Evolutionary conservation across 805 yeast genomes (phyloP), one percentile per base, ranked within the genome.

Genomic region (Barnettozyma siamensis): DNA sequence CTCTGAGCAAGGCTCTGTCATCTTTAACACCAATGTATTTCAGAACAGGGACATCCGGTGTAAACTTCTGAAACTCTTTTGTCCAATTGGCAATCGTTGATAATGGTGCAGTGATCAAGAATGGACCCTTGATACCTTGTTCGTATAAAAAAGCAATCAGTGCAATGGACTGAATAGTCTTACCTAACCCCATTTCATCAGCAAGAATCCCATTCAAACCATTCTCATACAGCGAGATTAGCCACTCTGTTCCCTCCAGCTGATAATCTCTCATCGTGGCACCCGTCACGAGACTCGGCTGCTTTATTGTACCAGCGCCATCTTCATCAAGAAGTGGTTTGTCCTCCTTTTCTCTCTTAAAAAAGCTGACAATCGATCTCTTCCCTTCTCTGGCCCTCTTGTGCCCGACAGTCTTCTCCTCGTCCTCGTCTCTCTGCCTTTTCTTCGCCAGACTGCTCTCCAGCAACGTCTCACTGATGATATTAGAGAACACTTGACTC

Each of bases 121-220:
- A 87, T 0, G 94, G 93, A 0, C 95, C 95, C 30, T 65, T 62
- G 1, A 87, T 76, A 3, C 85, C 88, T 59, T 86, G 79, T 50
- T 87, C 96, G 35, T 82, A 73, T 29, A 89, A 65, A 54, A 82
- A 86, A 5, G 87, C 76, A 4, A 88, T 53, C 45, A 91, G 70
- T 0, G 96, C 75, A 41, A 91, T 87, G 33, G 93, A 82, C 60
- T 93, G 96, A 7, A 91, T 62, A 0, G 99, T 93, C 58, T 91
- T 91, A 2, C 99, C 99, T 20, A 91, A 66, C 0, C 98, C 98
- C 99, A 91, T 91, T 60, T 91, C 98, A 64, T 93, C 98, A 1
- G 98, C 98, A 17, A 93, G 65, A 28, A 93, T 89, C 2, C 98
- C 99, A 60, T 91, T 91, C 23, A 91, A 67, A 0, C 98, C 99